phyloP scores from a whole-genome alignment of 768 basidiomycete species.

The Mycena epipterygia region DNA sequence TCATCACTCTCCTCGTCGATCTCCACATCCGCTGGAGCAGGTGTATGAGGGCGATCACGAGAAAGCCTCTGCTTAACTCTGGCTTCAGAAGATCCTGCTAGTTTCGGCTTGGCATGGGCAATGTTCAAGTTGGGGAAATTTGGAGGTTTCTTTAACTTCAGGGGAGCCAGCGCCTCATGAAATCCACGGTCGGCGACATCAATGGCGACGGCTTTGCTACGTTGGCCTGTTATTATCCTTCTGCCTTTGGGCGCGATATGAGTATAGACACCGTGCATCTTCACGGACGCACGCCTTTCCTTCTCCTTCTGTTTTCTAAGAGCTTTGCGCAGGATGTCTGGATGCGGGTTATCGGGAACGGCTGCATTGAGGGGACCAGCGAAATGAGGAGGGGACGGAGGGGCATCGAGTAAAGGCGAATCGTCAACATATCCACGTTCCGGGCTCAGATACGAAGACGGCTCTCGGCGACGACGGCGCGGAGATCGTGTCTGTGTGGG shows the following conservation, averaged over 20 bases:
- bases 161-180: constrained; percentile 56
- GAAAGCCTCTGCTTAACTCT: neutral
- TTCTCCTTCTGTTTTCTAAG: constrained; percentile 45
- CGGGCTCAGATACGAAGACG: constrained; percentile 4
- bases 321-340: constrained; percentile 40
- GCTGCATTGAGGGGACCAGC: constrained; percentile 11
- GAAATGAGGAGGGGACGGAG: neutral
- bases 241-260: constrained; percentile 52
- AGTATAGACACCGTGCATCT: constrained; percentile 51
- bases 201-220: constrained; percentile 32
- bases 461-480: constrained; percentile 9
- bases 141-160: neutral
- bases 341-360: constrained; percentile 27
- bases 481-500: neutral
- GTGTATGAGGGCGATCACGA: neutral
- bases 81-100: neutral
- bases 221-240: constrained; percentile 46
- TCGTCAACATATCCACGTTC: constrained; percentile 1
- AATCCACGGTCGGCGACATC: constrained; percentile 61
- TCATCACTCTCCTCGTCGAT: constrained; percentile 22
- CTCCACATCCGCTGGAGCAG: neutral
- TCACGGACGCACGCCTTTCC: constrained; percentile 43
- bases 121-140: neutral
- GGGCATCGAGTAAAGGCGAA: neutral
- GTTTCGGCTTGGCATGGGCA: neutral